Evolutionary conservation across 2,329 filamentous ascomycete species (phyloP).

Genomic region (Nemania serpens): DNA sequence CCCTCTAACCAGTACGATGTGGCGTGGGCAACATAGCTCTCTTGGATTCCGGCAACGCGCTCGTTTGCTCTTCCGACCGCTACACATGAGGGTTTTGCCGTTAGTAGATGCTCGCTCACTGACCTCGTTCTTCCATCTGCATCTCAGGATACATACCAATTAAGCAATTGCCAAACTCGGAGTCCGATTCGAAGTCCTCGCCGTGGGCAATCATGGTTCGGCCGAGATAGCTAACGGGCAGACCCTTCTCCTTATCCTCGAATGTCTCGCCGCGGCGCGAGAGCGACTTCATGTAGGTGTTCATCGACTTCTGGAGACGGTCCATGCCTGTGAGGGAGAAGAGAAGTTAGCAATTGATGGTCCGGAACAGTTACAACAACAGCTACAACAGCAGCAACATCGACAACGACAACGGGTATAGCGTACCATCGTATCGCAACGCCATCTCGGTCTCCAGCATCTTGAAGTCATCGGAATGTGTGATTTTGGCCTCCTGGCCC

Average conservation of each 20-base stretch:
- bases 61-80: slow-evolving; percentile 86
- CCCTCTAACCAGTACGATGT: slow-evolving; percentile 88
- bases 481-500: slow-evolving; percentile 87
- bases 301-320: slow-evolving; percentile 84
- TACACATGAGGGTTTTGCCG: slow-evolving; percentile 38
- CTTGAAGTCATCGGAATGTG: slow-evolving; percentile 88
- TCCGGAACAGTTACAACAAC: too few relatives aligned
- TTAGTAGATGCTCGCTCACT: slow-evolving; percentile 16
- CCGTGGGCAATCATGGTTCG: slow-evolving; percentile 86
- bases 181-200: slow-evolving; percentile 89
- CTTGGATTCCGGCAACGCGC: slow-evolving; percentile 82
- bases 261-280: slow-evolving; percentile 78
- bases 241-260: slow-evolving; percentile 85
- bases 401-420: too few relatives aligned
- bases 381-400: too few relatives aligned
- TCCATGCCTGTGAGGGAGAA: slow-evolving; percentile 74
- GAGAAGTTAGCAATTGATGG: slow-evolving; percentile 8
- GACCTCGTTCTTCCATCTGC: not conserved
- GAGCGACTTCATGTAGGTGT: slow-evolving; percentile 83
- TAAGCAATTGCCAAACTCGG: slow-evolving; percentile 87
- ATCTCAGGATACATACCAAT: slow-evolving; percentile 58
- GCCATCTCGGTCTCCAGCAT: slow-evolving; percentile 88
- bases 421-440: slow-evolving; percentile 83
- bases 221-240: slow-evolving; percentile 79
- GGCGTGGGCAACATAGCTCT: slow-evolving; percentile 77